Evolutionary conservation across 2,329 filamentous ascomycete species (phyloP).

Genomic region (Alternaria atra): DNA sequence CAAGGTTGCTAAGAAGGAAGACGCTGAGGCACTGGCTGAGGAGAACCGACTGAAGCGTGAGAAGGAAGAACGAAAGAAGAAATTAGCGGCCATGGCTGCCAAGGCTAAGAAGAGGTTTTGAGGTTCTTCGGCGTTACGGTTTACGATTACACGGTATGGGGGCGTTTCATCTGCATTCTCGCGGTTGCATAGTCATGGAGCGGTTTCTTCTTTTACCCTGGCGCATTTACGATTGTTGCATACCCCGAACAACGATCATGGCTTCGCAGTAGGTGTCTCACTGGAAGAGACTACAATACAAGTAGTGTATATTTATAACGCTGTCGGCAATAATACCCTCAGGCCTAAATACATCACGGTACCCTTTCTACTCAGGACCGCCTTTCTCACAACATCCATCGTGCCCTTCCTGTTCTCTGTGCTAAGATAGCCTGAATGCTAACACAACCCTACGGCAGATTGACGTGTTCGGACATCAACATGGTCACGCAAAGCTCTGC

Average conservation of each 20-base stretch:
- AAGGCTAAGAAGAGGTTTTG: constrained; percentile 44
- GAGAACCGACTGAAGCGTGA: constrained; percentile 53
- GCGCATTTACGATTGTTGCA: constrained; percentile 33
- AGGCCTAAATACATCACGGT: constrained; percentile 7
- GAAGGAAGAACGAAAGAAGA: constrained; percentile 50
- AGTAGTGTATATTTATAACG: constrained; percentile 29
- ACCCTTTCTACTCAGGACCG: neutral
- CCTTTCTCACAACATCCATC: neutral
- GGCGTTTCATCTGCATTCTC: constrained; percentile 37
- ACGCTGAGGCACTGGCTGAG: constrained; percentile 69
- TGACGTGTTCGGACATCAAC: neutral
- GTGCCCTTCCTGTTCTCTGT: neutral
- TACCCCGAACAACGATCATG: constrained; percentile 25
- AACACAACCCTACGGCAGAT: neutral
- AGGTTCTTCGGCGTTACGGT: constrained; percentile 36
- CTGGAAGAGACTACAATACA: constrained; percentile 21
- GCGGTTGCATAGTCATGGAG: constrained; percentile 46
- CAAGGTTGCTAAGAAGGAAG: constrained; percentile 71
- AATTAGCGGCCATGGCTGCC: constrained; percentile 41
- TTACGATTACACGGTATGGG: constrained; percentile 37
- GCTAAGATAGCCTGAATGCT: neutral
- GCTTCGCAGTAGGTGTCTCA: constrained; percentile 26
- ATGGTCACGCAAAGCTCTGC: neutral
- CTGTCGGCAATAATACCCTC: constrained; percentile 13
- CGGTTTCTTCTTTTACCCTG: constrained; percentile 31